Evolutionary conservation across 305 asterid genomes (phyloP).

Genomic region (Fraxinus sp.): DNA sequence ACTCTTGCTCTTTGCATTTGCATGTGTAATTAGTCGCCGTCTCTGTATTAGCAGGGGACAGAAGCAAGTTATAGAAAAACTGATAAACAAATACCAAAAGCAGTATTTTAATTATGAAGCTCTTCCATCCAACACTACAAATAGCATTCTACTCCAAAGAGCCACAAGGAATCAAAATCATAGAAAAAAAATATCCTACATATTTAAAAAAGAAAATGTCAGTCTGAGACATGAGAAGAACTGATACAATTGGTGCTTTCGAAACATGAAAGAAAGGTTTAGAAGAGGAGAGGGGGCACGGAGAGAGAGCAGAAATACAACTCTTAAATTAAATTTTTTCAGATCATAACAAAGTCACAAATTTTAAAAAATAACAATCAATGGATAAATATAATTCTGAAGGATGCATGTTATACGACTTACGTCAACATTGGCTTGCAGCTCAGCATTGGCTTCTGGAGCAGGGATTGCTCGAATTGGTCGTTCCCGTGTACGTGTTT

Average conservation of each 20-base stretch:
- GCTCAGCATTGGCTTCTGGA: slow-evolving; percentile 92
- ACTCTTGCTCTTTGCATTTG: slow-evolving; percentile 87
- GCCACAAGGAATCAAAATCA: slow-evolving; percentile 3
- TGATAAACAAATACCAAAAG: background rate
- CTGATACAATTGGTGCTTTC: background rate
- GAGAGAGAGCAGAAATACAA: background rate
- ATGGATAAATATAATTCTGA: background rate
- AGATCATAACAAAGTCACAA: background rate
- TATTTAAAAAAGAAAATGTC: background rate
- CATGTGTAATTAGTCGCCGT: slow-evolving; percentile 64
- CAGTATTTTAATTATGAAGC: background rate
- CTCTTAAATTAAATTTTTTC: background rate
- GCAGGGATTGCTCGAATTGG: slow-evolving; percentile 63
- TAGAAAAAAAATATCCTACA: background rate
- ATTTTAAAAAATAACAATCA: slow-evolving; percentile 8
- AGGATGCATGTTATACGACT: slow-evolving; percentile 14
- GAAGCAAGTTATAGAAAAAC: background rate
- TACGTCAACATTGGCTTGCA: slow-evolving; percentile 82
- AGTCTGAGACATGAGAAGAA: background rate
- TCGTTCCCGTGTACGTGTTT: slow-evolving; percentile 62
- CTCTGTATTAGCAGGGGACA: slow-evolving; percentile 44
- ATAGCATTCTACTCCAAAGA: slow-evolving; percentile 3
- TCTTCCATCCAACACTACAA: background rate
- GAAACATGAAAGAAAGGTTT: background rate
- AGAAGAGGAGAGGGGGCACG: background rate